Conservation (phyloP, 2,329 filamentous ascomycete species). For the Grosmannia huntii region DNA sequence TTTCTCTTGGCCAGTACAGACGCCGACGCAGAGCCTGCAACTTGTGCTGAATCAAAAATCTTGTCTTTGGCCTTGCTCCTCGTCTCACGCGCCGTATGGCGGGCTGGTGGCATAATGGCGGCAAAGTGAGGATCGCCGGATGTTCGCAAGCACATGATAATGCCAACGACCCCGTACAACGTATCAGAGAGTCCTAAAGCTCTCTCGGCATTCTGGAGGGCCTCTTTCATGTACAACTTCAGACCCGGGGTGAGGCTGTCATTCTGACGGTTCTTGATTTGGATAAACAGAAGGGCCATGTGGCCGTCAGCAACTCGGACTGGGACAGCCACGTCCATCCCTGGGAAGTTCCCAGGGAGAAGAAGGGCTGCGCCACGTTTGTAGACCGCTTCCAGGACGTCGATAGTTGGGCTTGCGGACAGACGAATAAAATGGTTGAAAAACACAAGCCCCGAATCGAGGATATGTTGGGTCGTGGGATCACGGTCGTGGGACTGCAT, state of each 20-base stretch:
- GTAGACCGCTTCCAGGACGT: not conserved
- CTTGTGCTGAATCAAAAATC: not conserved
- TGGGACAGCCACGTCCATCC: conserved; percentile 1
- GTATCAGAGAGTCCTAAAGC: not conserved
- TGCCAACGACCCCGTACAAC: not conserved
- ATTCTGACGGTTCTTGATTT: conserved; percentile 1
- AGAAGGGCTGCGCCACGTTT: conserved; percentile 1
- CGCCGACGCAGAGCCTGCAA: not conserved
- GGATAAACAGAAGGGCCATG: not conserved
- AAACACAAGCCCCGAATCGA: not conserved
- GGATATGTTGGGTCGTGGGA: not conserved
- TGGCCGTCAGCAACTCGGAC: not conserved
- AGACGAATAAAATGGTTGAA: conserved; percentile 2
- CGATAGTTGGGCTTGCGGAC: not conserved
- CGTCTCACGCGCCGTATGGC: not conserved
- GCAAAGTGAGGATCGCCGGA: not conserved
- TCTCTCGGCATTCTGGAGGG: not conserved
- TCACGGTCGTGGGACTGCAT: not conserved
- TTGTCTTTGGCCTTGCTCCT: not conserved
- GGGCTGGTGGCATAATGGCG: not conserved
- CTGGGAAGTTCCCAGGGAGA: not conserved
- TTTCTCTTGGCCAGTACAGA: not conserved
- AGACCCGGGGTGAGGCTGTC: not conserved
- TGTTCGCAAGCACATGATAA: not conserved
- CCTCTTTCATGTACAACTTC: not conserved